Conservation (phyloP, 2,329 filamentous ascomycete genomes). For the Rutstroemia sp. region DNA sequence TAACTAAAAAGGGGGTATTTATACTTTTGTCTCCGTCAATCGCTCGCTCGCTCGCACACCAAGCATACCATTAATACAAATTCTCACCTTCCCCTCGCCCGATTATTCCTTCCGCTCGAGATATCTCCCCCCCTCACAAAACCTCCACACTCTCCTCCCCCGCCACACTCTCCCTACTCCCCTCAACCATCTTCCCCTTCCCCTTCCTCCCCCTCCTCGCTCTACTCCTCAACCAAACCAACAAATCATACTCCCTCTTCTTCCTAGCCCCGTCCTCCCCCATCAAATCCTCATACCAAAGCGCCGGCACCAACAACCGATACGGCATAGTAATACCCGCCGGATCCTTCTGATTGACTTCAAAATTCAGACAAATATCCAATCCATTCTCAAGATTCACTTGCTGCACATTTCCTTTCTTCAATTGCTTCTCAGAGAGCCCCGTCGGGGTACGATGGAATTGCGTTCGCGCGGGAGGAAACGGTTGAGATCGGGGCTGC, state of each 20-base stretch:
- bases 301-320: slow-evolving; percentile 71
- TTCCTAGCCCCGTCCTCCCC: slow-evolving; percentile 8
- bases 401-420: slow-evolving; percentile 44
- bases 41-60: too few species aligned
- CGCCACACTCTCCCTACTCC: not conserved
- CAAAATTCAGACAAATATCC: slow-evolving; percentile 82
- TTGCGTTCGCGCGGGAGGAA: slow-evolving; percentile 3
- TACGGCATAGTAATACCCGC: slow-evolving; percentile 85
- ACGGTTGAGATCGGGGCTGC: slow-evolving; percentile 11
- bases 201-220: too few species aligned
- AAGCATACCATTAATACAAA: too few species aligned
- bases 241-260: slow-evolving; percentile 12
- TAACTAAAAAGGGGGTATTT: too few species aligned
- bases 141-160: too few species aligned
- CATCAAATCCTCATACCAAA: slow-evolving; percentile 44
- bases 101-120: too few species aligned
- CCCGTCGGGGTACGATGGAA: slow-evolving; percentile 68
- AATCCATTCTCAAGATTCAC: slow-evolving; percentile 78
- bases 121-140: too few species aligned
- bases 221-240: slow-evolving; percentile 15
- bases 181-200: not conserved
- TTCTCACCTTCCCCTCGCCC: too few species aligned
- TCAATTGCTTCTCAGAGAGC: slow-evolving; percentile 54
- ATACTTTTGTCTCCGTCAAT: too few species aligned
- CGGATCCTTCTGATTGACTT: slow-evolving; percentile 79